Base-by-base conservation (phyloP, 2,329 filamentous ascomycete species). In the Whalleya microplaca region DNA sequence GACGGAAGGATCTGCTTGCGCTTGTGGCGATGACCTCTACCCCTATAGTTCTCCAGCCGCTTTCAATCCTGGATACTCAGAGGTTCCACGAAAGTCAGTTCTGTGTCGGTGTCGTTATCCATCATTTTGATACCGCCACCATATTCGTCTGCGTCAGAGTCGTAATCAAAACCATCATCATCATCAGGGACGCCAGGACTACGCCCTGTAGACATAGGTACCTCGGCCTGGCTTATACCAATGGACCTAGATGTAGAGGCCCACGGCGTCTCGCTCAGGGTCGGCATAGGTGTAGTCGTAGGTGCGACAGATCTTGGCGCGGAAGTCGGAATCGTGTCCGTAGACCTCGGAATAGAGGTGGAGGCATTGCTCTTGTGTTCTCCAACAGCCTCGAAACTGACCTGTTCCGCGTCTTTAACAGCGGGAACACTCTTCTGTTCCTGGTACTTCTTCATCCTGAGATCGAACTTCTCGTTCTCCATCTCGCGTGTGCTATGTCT, bases 91-190 rank as follows among this genome's bases (percentile, higher is more conserved):
- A 65, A 66, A 16, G 64, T 65, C 44, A 70, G 61, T 27, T 68
- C 65, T 18, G 64, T 69, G 40, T 74, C 72, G 9, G 64, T 69
- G 12, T 73, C 74, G 40, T 78, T 69, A 42, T 72, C 68, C 20
- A 73, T 66, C 76, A 78, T 75, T 21, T 58, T 64, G 32, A 78
- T 78, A 10, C 54, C 53, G 3, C 65, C 68, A 2, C 61, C 62
- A 45, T 72, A 73, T 32, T 72, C 72, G 16, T 72, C 75, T 9
- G 55, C 61, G 23, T 76, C 72, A 7, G 75, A 73, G 40, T 58
- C 61, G 41, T 56, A 48, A 46, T 57, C 45, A 3, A 51, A 48
- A 16, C 49, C 23, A 23, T 45, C 40, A 20, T 54, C 20, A 18
- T 6, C 7, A 5, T 45, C 41, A 40, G 52, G 10, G 19, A 23